Conservation (phyloP, 345 rosid species). For the Laguncularia racemosa region DNA sequence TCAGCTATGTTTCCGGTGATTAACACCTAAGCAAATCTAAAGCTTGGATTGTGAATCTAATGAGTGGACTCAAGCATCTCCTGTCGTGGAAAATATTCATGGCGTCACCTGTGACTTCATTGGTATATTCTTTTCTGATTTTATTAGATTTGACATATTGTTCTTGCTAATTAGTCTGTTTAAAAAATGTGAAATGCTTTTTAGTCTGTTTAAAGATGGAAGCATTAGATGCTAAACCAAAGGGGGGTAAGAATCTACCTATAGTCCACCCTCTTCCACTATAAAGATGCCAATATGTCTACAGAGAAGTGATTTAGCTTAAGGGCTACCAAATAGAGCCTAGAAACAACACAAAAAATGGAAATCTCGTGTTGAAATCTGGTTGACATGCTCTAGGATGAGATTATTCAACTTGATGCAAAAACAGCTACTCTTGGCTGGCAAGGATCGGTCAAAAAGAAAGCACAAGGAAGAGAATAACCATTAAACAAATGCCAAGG, state of each 20-base stretch:
- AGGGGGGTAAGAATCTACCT: neutral
- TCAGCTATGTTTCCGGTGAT: too few relatives aligned
- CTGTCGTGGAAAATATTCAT: neutral
- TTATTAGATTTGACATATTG: slow-evolving; percentile 10
- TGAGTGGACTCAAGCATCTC: too few relatives aligned
- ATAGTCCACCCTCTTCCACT: slow-evolving; percentile 5
- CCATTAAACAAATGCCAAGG: slow-evolving; percentile 3
- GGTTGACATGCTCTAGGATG: neutral
- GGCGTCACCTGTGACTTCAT: neutral
- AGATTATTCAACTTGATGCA: neutral
- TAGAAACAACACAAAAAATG: neutral
- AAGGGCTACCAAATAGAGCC: neutral
- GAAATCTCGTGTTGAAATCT: neutral
- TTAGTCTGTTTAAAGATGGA: neutral
- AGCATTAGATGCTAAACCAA: slow-evolving; percentile 14
- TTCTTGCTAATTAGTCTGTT: slow-evolving; percentile 7
- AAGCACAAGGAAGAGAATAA: slow-evolving; percentile 2
- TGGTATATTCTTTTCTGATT: neutral
- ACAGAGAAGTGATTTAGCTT: neutral
- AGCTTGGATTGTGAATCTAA: too few relatives aligned
- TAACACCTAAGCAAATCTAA: too few relatives aligned
- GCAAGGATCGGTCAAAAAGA: neutral
- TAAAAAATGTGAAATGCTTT: neutral
- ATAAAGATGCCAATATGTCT: neutral
- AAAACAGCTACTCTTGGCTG: neutral